Evolutionary conservation across 768 basidiomycete genomes (phyloP).

Genomic region (Auriscalpium microsporum): DNA sequence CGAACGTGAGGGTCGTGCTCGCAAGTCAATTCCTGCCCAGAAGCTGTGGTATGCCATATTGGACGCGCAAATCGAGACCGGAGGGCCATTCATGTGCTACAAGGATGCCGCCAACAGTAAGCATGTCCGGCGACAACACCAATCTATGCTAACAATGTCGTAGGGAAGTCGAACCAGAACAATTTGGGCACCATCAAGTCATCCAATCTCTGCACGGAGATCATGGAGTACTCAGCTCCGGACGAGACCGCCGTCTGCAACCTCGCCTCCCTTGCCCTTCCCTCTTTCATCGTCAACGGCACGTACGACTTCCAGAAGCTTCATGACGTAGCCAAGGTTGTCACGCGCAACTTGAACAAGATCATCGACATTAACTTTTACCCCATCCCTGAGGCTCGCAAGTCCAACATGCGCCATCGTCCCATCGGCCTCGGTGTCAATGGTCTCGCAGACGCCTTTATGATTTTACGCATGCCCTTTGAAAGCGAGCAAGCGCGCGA

Average conservation of each 20-base stretch:
- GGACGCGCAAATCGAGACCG: conserved; percentile 96
- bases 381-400: conserved; percentile 83
- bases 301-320: conserved; percentile 91
- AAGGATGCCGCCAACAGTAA: conserved; percentile 91
- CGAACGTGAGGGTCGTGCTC: conserved; percentile 82
- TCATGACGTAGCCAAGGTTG: conserved; percentile 89
- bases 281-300: conserved; percentile 77
- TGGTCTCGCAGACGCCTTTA: conserved; percentile 96
- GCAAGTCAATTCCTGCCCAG: conserved; percentile 83
- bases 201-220: conserved; percentile 97
- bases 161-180: conserved; percentile 96
- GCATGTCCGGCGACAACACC: conserved; percentile 17
- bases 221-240: conserved; percentile 95
- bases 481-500: conserved; percentile 80
- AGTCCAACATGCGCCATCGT: conserved; percentile 94
- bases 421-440: conserved; percentile 97
- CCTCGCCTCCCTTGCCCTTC: conserved; percentile 92
- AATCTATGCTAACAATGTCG: neutral
- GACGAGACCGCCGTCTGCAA: conserved; percentile 99
- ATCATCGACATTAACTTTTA: conserved; percentile 96
- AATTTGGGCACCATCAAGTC: conserved; percentile 99
- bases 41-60: conserved; percentile 98
- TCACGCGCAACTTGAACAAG: conserved; percentile 86
- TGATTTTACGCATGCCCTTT: conserved; percentile 94
- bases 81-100: conserved; percentile 98